phyloP scores from a whole-genome alignment of 1,284 basidiomycete species.

The Farysia itapuensis region DNA sequence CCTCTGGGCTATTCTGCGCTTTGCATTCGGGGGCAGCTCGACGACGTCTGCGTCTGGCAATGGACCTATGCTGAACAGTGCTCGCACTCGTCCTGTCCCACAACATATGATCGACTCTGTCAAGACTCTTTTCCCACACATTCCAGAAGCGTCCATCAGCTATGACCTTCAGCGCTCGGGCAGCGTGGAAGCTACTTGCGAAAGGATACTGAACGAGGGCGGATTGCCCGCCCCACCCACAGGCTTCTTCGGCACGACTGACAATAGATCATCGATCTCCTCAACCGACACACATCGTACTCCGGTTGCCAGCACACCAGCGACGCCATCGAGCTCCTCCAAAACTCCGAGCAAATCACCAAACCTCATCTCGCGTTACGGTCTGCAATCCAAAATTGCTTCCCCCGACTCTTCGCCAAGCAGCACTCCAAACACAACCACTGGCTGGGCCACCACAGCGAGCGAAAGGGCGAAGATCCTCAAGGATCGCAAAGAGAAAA shows the following conservation, averaged over 20 bases:
- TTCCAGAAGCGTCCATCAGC: conserved; percentile 48
- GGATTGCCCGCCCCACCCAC: conserved; percentile 41
- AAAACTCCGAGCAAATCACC: conserved; percentile 10
- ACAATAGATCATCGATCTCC: conserved; percentile 3
- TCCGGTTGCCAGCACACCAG: background rate
- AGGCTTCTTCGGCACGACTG: conserved; percentile 33
- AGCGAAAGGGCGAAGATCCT: conserved; percentile 32
- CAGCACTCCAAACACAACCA: background rate
- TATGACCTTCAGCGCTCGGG: conserved; percentile 48
- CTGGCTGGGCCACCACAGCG: conserved; percentile 31
- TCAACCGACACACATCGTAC: background rate
- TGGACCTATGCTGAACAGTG: conserved; percentile 18
- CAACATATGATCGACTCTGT: conserved; percentile 50
- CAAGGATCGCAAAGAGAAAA: conserved; percentile 40
- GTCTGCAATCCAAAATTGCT: conserved; percentile 23
- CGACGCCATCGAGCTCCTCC: background rate
- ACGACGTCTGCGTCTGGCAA: conserved; percentile 2
- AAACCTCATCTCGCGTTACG: conserved; percentile 40
- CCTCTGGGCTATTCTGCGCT: conserved; percentile 49
- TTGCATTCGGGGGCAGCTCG: conserved; percentile 39
- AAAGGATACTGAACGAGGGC: conserved; percentile 50
- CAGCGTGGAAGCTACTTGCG: conserved; percentile 49
- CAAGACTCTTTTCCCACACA: conserved; percentile 51
- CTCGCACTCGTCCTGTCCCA: conserved; percentile 24
- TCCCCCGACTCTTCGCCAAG: background rate